Evolutionary conservation across 352 stramenopile genomes (phyloP), one percentile per base, ranked within the genome.

Genomic region (Phytophthora sp.): DNA sequence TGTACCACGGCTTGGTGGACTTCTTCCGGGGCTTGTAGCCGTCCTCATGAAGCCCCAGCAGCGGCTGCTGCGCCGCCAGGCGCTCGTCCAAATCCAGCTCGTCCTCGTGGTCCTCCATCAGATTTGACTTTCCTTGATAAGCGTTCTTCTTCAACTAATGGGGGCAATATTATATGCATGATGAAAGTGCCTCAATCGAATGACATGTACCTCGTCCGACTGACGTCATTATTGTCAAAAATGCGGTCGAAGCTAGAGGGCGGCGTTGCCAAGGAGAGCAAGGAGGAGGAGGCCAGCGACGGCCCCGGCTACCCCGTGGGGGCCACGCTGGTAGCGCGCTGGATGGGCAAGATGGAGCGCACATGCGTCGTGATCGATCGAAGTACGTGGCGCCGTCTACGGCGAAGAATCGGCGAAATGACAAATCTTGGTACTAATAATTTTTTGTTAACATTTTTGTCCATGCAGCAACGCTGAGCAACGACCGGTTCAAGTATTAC

Each of bases 401-500:
- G n/a, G n/a, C n/a, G n/a, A n/a, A n/a, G n/a, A n/a, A 21, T 36
- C n/a, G 3, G 13, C 8, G 15, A 46, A 52, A 31, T 58, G 35
- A 20, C 53, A 65, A 65, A 66, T 7, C 42, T 21, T 67, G 60
- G 47, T 55, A 63, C 53, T 65, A 54, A 66, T 47, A 44, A 33
- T n/a, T 4, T 30, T 36, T 45, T 45, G 3, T 30, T 31, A 53
- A 30, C 30, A 20, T 36, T 27, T 59, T 51, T 62, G 39, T 21
- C 26, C 31, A 27, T 53, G 26, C 33, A 91, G 82, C 81, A 50
- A 63, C 67, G 35, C 36, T 91, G n/a, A 73, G 64, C 38, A 77
- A 77, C n/a, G 69, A 86, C 42, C 84, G 79, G 35, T 90, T 90
- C 70, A 90, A 89, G 66, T 94, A 94, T 69, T 94, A 94, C 44